phyloP scores from a whole-genome alignment of 2,329 filamentous ascomycete genomes.

The Aspergillus proliferans region DNA sequence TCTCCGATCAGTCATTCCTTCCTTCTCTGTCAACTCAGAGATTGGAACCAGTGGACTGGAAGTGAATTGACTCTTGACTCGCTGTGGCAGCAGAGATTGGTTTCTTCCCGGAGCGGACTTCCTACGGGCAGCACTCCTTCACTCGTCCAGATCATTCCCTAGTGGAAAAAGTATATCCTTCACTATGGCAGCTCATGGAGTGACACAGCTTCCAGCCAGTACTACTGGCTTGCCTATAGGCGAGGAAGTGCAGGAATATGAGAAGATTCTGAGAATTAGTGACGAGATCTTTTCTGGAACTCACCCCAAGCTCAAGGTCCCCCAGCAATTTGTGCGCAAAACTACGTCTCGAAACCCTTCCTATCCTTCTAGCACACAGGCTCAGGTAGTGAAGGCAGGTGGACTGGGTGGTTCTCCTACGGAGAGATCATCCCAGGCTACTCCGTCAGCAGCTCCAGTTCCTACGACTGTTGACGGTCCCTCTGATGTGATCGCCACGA shows the following conservation, averaged over 20 bases:
- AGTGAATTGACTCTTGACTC: not conserved
- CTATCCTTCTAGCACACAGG: conserved; percentile 23
- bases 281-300: conserved; percentile 74
- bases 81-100: not conserved
- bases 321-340: conserved; percentile 46
- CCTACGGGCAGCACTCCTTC: not conserved
- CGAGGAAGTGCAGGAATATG: conserved; percentile 62
- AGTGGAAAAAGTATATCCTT: conserved; percentile 1
- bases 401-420: conserved; percentile 13
- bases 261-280: conserved; percentile 72
- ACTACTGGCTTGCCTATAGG: conserved; percentile 33
- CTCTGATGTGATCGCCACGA: conserved; percentile 14
- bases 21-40: not conserved
- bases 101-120: not conserved
- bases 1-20: no score
- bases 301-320: conserved; percentile 53
- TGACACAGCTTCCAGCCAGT: conserved; percentile 27
- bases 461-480: conserved; percentile 14
- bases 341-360: conserved; percentile 28
- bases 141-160: not conserved
- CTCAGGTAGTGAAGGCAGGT: conserved; percentile 22
- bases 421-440: conserved; percentile 11
- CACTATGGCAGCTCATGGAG: conserved; percentile 27
- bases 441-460: conserved; percentile 14
- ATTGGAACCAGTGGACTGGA: not conserved